phyloP scores from a whole-genome alignment of 2,329 filamentous ascomycete species.

The Diaporthe vexans region DNA sequence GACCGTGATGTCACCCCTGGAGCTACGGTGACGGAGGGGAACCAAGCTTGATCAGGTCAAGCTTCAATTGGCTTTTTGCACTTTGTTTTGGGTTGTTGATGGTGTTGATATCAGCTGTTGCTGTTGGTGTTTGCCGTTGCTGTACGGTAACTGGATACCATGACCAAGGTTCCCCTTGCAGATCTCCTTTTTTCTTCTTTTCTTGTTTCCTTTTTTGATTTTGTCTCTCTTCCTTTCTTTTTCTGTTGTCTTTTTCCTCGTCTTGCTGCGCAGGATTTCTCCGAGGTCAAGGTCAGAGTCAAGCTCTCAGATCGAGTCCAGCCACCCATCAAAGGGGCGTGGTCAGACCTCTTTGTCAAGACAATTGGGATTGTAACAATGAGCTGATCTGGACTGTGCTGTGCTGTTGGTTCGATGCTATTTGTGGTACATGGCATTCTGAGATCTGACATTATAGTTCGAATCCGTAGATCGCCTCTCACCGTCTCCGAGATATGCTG shows the following conservation, averaged over 20 bases:
- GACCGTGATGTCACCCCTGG: constrained; percentile 32
- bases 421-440: constrained; percentile 22
- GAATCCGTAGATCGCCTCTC: background rate
- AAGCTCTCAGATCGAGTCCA: constrained; percentile 1
- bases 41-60: constrained; percentile 28
- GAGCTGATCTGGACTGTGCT: background rate
- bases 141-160: constrained; percentile 2
- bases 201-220: no score
- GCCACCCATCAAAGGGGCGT: constrained; percentile 4
- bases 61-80: constrained; percentile 31
- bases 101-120: background rate
- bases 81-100: constrained; percentile 12
- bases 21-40: constrained; percentile 1
- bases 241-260: background rate
- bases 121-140: background rate
- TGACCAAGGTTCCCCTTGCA: background rate
- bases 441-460: constrained; percentile 25
- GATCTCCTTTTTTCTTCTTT: background rate
- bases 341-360: background rate
- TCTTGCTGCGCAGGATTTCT: background rate
- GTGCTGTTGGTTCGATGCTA: background rate
- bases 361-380: constrained; percentile 1
- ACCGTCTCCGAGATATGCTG: constrained; percentile 16
- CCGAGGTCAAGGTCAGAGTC: background rate
- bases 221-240: no score